Percentiles rank a stretch among this genome's conserved stretches.
Evolutionary conservation across 208 protist species (phyloP).

Genomic region (Crithidia mellificae): DNA sequence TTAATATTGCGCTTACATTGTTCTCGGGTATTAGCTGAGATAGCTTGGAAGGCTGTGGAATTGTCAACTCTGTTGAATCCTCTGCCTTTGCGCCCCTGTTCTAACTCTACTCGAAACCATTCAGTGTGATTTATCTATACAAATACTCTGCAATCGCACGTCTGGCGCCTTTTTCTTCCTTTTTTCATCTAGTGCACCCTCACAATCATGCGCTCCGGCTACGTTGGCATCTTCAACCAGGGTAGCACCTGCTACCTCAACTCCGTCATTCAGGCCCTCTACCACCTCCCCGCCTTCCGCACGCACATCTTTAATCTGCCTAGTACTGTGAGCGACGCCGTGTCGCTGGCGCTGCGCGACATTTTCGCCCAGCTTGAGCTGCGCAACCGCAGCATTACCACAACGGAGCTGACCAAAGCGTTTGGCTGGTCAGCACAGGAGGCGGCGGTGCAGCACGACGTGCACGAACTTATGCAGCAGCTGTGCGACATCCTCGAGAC

Average conservation of each 20-base stretch:
- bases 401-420: slow-evolving; percentile 79
- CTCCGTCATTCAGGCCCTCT: slow-evolving; percentile 86
- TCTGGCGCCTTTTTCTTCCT: slow-evolving; percentile 3
- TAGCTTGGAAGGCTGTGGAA: no score
- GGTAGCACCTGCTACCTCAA: slow-evolving; percentile 92
- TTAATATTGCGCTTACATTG: no score
- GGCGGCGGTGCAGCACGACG: slow-evolving; percentile 86
- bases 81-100: no score
- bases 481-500: slow-evolving; percentile 84
- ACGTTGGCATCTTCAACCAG: slow-evolving; percentile 86
- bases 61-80: no score
- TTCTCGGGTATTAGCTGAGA: no score
- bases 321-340: slow-evolving; percentile 26
- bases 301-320: slow-evolving; percentile 45
- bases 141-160: no score
- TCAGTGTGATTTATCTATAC: no score
- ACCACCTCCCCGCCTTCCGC: slow-evolving; percentile 78
- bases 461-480: slow-evolving; percentile 87
- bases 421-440: slow-evolving; percentile 86
- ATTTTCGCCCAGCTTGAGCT: slow-evolving; percentile 77
- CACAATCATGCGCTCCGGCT: slow-evolving; percentile 28
- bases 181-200: not conserved
- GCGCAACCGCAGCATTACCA: slow-evolving; percentile 51
- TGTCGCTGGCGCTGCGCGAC: slow-evolving; percentile 60
- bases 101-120: no score